Base-by-base conservation (phyloP, 2,329 filamentous ascomycete species). In the Alternaria gansuensis region DNA sequence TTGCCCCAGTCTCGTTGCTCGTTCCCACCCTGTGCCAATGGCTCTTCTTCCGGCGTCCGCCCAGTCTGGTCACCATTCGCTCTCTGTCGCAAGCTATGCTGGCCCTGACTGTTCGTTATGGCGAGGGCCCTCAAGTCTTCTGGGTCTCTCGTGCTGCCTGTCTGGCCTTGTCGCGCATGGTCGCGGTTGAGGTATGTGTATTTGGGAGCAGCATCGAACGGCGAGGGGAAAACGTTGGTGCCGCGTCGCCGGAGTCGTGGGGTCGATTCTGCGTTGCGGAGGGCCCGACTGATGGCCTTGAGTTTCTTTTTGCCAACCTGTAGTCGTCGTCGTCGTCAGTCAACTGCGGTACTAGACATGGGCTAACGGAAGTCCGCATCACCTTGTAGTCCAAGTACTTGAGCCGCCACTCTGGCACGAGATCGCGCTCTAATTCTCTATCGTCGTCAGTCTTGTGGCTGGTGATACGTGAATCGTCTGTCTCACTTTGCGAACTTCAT, bases 301-400 rank as follows among this genome's bases (percentile, higher is more conserved):
- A 98, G 84, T 75, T 93, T 90, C 81, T 97, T 97, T 81, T 98
- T 98, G 60, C 93, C 94, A 48, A 75, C 72, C 85, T 88, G 50
- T 21, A 51, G 41, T 33, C 17, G 37, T 21, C 17, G 41, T 33
- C 17, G 37, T 21, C 17, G 54, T 66, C 31, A 50, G 60, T 64
- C 34, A 64, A 44, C 37, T 17, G 8, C 21, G 28, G 51, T 52
- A 43, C 54, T 49, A 60, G 13, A 10, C 24, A 57, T 67, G n/a
- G 43, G 46, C 52, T 46, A 61, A 56, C 28, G 23, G 44, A 46
- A n/a, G 34, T 44, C 26, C 69, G 67, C 77, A 54, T 48, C 56
- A 88, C 88, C 84, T 96, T 97, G 83, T 98, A 98, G 79, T 97
- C 88, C 69, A 98, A 85, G 78, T 97, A 98, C 78, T 97, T 96